phyloP scores from a whole-genome alignment of 2,329 filamentous ascomycete genomes.

The Ophiostoma australiae region DNA sequence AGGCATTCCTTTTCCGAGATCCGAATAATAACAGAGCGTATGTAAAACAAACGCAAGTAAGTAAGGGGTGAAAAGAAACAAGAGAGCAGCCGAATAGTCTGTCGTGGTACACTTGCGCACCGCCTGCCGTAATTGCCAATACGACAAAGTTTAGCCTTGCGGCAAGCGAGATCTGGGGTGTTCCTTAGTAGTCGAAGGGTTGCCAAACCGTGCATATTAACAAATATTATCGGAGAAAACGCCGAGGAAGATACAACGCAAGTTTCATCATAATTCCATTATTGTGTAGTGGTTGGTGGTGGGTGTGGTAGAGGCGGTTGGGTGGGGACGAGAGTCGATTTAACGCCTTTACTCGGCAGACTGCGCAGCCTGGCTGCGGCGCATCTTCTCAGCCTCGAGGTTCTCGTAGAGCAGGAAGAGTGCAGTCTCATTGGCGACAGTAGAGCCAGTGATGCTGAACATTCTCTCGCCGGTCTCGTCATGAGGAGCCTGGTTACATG shows the following conservation, averaged over 20 bases:
- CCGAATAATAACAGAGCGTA: conserved; percentile 10
- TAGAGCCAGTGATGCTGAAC: conserved; percentile 98
- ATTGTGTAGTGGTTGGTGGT: neutral
- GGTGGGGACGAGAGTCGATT: neutral
- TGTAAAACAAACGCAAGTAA: conserved; percentile 18
- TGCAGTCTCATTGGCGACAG: conserved; percentile 89
- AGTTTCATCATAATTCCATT: conserved; percentile 19
- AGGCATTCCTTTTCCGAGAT: conserved; percentile 4
- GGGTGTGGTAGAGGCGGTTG: neutral
- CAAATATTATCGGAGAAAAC: conserved; percentile 28
- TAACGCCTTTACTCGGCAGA: conserved; percentile 43
- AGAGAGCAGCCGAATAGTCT: conserved; percentile 18
- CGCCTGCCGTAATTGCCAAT: conserved; percentile 42
- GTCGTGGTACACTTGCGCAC: conserved; percentile 41
- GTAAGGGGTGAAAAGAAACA: conserved; percentile 24
- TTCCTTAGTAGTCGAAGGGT: conserved; percentile 41
- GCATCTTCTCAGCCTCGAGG: conserved; percentile 97
- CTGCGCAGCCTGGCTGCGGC: conserved; percentile 66
- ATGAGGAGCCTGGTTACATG: conserved; percentile 64
- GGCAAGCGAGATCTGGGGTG: conserved; percentile 58
- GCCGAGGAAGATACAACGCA: conserved; percentile 26
- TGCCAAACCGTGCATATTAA: conserved; percentile 50
- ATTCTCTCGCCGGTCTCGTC: conserved; percentile 97
- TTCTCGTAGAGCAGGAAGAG: conserved; percentile 98
- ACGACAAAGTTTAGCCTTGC: conserved; percentile 50